Base-by-base conservation (phyloP, 2,329 filamentous ascomycete genomes). In the Plectosphaerella plurivora region DNA sequence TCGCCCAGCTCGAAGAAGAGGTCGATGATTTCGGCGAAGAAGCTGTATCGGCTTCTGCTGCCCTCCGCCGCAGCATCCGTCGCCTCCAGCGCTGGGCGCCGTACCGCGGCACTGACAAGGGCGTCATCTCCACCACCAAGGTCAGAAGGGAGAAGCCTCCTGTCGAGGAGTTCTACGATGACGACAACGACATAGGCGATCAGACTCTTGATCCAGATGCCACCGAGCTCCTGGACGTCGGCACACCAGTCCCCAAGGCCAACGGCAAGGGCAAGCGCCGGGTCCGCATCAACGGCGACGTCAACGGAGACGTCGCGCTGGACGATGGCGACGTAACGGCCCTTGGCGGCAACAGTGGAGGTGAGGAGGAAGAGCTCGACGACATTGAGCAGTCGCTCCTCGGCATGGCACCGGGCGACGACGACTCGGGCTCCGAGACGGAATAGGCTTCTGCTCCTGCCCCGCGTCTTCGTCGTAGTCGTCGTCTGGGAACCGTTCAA, bases 1-100 rank as follows among this genome's bases (percentile, higher is more conserved):
- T 89, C 39, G 82, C 80, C 50, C 84, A 81, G 33, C 71, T 88
- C 1, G 70, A 70, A 18, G 69, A 72, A 15, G 88, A 92, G 64
- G 68, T 76, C 0, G 86, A 90, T 55, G 89, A 93, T 68, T 88
- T 84, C 59, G 89, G 89, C 44, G 89, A 93, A 66, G 88, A 93
- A 66, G 77, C 83, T 6, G 78, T 79, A 51, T 76, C 82, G 2
- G 86, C 89, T 53, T 80, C 83, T 4, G 82, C 87, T 11, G 80
- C 88, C 8, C 70, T 93, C 16, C 75, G 85, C 50, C 79, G 87
- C 15, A 77, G 79, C 1, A 73, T 77, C 18, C 78, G 89, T 25
- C 78, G 89, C 41, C 72, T 93, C n/a, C 73, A 79, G 50, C 79
- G 89, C 33, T 93, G 89, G 89, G 78, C 83, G 47, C 72, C 72